These are phyloP conservation scores for Prillingera fragicola DNA, from an alignment of 1,284 basidiomycete genomes.

Conservation along the genomic window DNA sequence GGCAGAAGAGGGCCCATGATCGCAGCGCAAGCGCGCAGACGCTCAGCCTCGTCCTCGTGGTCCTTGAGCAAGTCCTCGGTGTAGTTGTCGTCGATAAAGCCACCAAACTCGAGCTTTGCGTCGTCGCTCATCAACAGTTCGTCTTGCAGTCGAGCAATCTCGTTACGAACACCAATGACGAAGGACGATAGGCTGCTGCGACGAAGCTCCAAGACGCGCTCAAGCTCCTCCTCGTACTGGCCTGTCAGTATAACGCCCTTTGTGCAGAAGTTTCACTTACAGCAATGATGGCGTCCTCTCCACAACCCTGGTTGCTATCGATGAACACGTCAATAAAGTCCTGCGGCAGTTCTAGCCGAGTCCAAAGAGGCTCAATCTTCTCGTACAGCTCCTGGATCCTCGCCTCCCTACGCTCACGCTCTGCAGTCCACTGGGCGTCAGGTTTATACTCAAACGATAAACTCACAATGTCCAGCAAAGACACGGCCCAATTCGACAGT, in stretches of 20 bases:
- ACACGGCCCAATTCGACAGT: slow-evolving; percentile 37
- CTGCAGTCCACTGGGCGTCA: slow-evolving; percentile 31
- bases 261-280: slow-evolving; percentile 22
- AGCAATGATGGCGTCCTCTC: slow-evolving; percentile 36
- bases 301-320: slow-evolving; percentile 43
- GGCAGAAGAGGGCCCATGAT: slow-evolving; percentile 70
- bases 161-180: slow-evolving; percentile 71
- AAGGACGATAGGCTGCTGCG: slow-evolving; percentile 81
- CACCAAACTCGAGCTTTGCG: slow-evolving; percentile 72
- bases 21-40: slow-evolving; percentile 72
- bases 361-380: slow-evolving; percentile 45
- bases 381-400: slow-evolving; percentile 45
- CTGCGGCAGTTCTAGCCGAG: slow-evolving; percentile 33
- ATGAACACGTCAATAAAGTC: slow-evolving; percentile 43
- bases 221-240: slow-evolving; percentile 79
- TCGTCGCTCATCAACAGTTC: slow-evolving; percentile 77
- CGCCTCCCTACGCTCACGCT: slow-evolving; percentile 33
- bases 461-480: slow-evolving; percentile 31
- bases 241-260: neutral
- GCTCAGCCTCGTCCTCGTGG: slow-evolving; percentile 81
- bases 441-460: neutral
- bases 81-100: slow-evolving; percentile 76
- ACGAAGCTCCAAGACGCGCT: slow-evolving; percentile 83
- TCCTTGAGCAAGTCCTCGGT: slow-evolving; percentile 79
- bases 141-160: slow-evolving; percentile 79